Conservation (phyloP, 2,329 filamentous ascomycete genomes). For the Alternaria consortialis region DNA sequence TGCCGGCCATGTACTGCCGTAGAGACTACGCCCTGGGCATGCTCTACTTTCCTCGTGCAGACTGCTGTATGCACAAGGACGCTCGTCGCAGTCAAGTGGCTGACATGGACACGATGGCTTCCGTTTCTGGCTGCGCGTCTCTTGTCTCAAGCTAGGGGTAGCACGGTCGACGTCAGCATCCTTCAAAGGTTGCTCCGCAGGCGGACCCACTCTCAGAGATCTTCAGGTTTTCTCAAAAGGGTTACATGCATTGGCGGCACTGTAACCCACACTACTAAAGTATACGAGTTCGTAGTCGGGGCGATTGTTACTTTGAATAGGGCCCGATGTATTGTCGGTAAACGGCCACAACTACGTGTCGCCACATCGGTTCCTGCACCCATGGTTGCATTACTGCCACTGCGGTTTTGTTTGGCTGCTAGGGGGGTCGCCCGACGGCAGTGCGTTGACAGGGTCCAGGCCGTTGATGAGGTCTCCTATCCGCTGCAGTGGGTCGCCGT, state of each 20-base stretch:
- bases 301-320: slow-evolving; percentile 1
- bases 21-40: neutral
- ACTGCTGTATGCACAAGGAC: neutral
- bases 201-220: slow-evolving; percentile 14
- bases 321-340: neutral
- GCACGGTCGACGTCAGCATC: slow-evolving; percentile 24
- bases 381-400: neutral
- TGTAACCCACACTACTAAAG: slow-evolving; percentile 5
- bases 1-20: neutral
- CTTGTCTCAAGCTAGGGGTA: slow-evolving; percentile 13
- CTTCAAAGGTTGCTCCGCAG: slow-evolving; percentile 2
- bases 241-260: slow-evolving; percentile 12
- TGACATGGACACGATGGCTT: neutral
- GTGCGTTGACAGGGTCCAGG: slow-evolving; percentile 11
- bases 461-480: slow-evolving; percentile 2
- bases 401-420: slow-evolving; percentile 1
- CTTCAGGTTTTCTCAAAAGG: slow-evolving; percentile 2
- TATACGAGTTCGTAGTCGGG: slow-evolving; percentile 1
- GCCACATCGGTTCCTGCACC: neutral
- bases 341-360: neutral
- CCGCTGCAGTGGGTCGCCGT: slow-evolving; percentile 10
- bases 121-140: slow-evolving; percentile 1
- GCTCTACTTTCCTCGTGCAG: neutral
- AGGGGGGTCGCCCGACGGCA: slow-evolving; percentile 9
- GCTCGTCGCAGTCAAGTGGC: neutral